phyloP scores from a whole-genome alignment of 2,329 filamentous ascomycete genomes.

The Blastomyces parvus region DNA sequence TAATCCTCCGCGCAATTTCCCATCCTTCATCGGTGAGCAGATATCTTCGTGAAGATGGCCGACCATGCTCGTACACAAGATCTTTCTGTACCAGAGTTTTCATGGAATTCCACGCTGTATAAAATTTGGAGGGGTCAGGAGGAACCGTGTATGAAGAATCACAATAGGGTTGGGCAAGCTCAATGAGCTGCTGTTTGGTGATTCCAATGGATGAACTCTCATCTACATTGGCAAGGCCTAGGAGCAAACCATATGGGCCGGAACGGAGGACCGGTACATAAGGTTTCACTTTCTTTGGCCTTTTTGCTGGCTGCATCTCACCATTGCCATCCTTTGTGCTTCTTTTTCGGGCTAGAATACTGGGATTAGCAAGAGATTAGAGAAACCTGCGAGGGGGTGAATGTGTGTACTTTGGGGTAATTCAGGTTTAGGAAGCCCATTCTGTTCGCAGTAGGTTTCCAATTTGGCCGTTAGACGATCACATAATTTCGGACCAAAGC shows the following conservation, averaged over 20 bases:
- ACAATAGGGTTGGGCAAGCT: conserved; percentile 59
- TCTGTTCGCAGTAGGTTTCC: conserved; percentile 51
- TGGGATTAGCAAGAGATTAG: neutral
- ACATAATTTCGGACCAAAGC: conserved; percentile 63
- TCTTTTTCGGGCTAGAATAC: conserved; percentile 23
- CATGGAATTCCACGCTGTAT: conserved; percentile 77
- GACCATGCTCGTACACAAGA: conserved; percentile 60
- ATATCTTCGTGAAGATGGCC: conserved; percentile 58
- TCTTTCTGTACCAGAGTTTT: conserved; percentile 65
- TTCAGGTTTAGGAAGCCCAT: conserved; percentile 59
- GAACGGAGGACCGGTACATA: conserved; percentile 67
- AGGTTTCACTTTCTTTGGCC: conserved; percentile 46
- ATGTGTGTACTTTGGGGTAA: conserved; percentile 38
- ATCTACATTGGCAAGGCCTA: conserved; percentile 54
- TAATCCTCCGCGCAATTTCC: conserved; percentile 60
- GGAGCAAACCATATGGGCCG: conserved; percentile 61
- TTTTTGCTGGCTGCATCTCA: conserved; percentile 45
- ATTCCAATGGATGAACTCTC: conserved; percentile 49
- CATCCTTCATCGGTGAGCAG: conserved; percentile 66
- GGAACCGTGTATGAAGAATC: conserved; percentile 64
- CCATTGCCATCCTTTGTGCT: conserved; percentile 22
- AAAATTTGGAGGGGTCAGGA: conserved; percentile 57
- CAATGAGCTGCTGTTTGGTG: conserved; percentile 59
- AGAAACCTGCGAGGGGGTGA: neutral
- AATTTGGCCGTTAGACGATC: conserved; percentile 54